Base-by-base conservation (phyloP, 129 eudicot species). In the Lactuca saligna region DNA sequence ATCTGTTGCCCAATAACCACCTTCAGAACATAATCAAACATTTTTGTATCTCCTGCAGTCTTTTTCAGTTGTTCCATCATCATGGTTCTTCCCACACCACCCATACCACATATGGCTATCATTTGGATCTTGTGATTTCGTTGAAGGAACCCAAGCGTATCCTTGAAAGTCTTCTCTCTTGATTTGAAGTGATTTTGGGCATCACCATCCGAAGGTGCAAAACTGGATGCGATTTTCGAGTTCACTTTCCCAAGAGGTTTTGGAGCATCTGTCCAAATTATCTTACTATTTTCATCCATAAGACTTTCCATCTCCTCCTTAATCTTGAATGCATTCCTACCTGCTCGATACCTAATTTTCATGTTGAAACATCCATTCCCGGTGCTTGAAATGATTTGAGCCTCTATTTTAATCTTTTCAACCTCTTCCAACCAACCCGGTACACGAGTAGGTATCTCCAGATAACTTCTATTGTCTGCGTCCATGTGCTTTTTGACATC, bases 21-120 rank as follows among this genome's bases (percentile, higher is more conserved):
- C 33, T 57, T 57, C 32, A 42, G 65, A 9, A 70, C 14, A n/a
- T 6, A 57, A 0, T 44, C 12, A 57, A 70, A 70, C 57, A 57
- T 57, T 3, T 8, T 31, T 11, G 29, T 57, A 4, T 29, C 48
- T 29, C 29, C 1, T 13, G 3, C 57, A 58, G 6, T 11, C 46
- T 42, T 31, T 57, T 0, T n/a, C 57, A 70, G 32, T 70, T 57
- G 75, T 70, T 57, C 57, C 75, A 70, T 70, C 75, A 70, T 57
- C 1, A 65, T 70, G 66, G 75, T 67, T 17, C 53, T 67, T 2
- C 72, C 61, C 15, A 67, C 72, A 11, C 71, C 71, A 14, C 71
- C 71, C 74, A 69, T 69, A 12, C 74, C 74, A 0, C 74, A 69
- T 4, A 69, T 7, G 16, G 75, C 75, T 42, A 57, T 39, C 12